These are phyloP conservation scores for Zygotorulaspora danielsina DNA, from an alignment of 805 yeast genomes.

Conservation along the genomic window DNA sequence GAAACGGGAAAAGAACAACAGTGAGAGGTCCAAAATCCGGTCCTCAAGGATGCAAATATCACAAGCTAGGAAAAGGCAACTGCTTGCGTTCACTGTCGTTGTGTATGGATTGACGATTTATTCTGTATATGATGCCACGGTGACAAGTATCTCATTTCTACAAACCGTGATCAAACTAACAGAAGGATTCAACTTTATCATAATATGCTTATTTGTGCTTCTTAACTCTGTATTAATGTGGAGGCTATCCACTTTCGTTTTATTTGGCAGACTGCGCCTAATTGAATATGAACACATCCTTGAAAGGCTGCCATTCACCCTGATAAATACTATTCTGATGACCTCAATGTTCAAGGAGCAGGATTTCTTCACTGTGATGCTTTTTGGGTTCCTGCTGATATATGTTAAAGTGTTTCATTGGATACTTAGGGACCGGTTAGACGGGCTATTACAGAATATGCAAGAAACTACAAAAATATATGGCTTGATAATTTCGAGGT, in stretches of 20 bases:
- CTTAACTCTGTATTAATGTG: conserved; percentile 39
- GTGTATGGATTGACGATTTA: conserved; percentile 21
- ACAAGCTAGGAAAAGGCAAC: conserved; percentile 16
- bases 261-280: conserved; percentile 72
- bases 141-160: conserved; percentile 29
- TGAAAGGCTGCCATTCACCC: conserved; percentile 60
- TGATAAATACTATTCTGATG: conserved; percentile 58
- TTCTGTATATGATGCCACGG: conserved; percentile 24
- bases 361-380: conserved; percentile 42
- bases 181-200: conserved; percentile 44
- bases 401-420: conserved; percentile 71
- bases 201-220: conserved; percentile 44
- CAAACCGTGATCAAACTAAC: conserved; percentile 49
- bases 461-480: conserved; percentile 32
- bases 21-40: too few relatives aligned
- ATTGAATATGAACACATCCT: conserved; percentile 72
- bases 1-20: not conserved
- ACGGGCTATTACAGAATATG: conserved; percentile 44
- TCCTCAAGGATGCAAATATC: conserved; percentile 13
- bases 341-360: conserved; percentile 50
- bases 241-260: conserved; percentile 44
- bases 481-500: conserved; percentile 35
- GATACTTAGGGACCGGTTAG: conserved; percentile 51
- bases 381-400: conserved; percentile 40
- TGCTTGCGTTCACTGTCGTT: conserved; percentile 16